Conservation (phyloP, 805 yeast species). For the Ogataea siamensis region DNA sequence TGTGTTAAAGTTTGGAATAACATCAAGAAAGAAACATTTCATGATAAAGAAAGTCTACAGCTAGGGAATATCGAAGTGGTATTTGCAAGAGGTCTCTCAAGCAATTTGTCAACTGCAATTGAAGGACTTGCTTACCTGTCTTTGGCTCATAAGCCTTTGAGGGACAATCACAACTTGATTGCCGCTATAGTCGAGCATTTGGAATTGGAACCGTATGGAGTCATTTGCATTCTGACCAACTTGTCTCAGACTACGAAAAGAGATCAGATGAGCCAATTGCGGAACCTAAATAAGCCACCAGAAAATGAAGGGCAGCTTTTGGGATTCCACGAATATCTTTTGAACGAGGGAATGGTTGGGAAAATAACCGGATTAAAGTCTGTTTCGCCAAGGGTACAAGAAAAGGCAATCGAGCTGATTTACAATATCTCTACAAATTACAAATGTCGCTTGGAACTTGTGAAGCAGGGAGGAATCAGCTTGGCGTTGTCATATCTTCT, state of each 20-base stretch:
- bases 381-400: constrained; percentile 25
- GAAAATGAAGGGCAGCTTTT: constrained; percentile 1
- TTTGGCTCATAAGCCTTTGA: constrained; percentile 36
- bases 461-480: constrained; percentile 46
- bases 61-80: constrained; percentile 33
- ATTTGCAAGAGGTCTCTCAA: constrained; percentile 32
- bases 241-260: constrained; percentile 1
- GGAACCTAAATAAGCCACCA: constrained; percentile 2
- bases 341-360: constrained; percentile 3
- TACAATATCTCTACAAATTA: constrained; percentile 34
- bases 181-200: constrained; percentile 21
- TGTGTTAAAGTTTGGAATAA: constrained; percentile 59
- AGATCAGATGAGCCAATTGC: constrained; percentile 5
- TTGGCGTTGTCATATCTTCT: constrained; percentile 40
- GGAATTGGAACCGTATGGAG: constrained; percentile 35
- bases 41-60: constrained; percentile 33
- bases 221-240: constrained; percentile 41
- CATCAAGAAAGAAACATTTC: constrained; percentile 34
- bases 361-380: constrained; percentile 35
- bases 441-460: constrained; percentile 35
- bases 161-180: constrained; percentile 36
- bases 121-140: constrained; percentile 38
- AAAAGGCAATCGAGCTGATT: constrained; percentile 36
- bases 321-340: neutral
- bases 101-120: constrained; percentile 14